Conservation (phyloP, 208 protist species). For the Wallacemonas collosoma region DNA sequence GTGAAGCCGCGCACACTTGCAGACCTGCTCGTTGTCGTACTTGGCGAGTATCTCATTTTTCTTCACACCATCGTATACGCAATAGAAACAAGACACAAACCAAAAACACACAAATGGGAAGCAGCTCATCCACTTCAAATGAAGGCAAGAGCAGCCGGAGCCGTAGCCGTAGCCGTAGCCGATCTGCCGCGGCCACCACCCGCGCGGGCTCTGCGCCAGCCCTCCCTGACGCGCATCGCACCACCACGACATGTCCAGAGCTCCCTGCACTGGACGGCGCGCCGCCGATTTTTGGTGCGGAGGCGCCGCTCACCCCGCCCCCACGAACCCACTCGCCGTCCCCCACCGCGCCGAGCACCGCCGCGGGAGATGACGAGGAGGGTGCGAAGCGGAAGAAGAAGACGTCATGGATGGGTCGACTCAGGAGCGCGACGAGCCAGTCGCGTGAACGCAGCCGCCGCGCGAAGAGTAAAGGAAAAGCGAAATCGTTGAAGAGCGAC, state of each 20-base stretch:
- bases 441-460: not conserved
- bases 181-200: not conserved
- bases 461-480: not conserved
- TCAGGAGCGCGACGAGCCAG: not conserved
- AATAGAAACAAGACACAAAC: not conserved
- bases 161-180: not conserved
- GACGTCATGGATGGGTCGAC: not conserved
- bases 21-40: too few species aligned
- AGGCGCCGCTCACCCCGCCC: too few species aligned
- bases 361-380: not conserved
- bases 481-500: not conserved
- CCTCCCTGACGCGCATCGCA: not conserved
- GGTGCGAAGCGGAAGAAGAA: constrained; percentile 8
- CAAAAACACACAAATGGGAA: constrained; percentile 2
- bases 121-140: not conserved
- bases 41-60: not conserved
- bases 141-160: constrained; percentile 3
- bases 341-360: not conserved
- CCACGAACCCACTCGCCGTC: not conserved
- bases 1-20: too few species aligned
- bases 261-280: too few species aligned
- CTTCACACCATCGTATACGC: not conserved
- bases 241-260: not conserved
- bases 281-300: too few species aligned
- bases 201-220: not conserved